Percentiles rank a stretch among this genome's conserved stretches.
phyloP scores from a whole-genome alignment of 257 asterid genomes.

The Ajuga chamaepitys region DNA sequence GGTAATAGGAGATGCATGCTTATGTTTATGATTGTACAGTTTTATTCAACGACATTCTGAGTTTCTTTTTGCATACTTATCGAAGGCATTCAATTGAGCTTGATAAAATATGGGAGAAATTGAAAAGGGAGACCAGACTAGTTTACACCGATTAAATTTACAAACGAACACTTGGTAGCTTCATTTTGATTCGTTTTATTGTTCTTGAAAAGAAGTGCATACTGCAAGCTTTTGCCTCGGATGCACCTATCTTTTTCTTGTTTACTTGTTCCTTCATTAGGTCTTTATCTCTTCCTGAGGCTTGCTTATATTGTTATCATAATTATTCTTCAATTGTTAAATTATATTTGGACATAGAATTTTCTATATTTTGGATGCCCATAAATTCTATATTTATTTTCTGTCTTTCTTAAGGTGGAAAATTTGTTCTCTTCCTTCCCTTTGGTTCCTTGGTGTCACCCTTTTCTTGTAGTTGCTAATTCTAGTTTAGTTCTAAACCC shows the following conservation, averaged over 20 bases:
- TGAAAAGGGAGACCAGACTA: not conserved
- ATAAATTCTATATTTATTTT: constrained; percentile 5
- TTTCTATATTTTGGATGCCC: constrained; percentile 2
- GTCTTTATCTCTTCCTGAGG: too few relatives aligned
- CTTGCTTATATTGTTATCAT: too few relatives aligned
- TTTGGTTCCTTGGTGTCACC: not conserved
- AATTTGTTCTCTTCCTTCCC: not conserved
- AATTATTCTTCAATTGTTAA: too few relatives aligned
- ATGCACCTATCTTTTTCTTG: not conserved
- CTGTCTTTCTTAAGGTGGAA: not conserved
- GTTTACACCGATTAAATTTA: too few relatives aligned
- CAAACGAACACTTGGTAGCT: too few relatives aligned
- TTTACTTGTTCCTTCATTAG: not conserved
- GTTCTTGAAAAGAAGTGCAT: too few relatives aligned
- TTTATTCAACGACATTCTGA: not conserved
- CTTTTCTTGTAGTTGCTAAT: constrained; percentile 11
- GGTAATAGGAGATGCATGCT: too few relatives aligned
- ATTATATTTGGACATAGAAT: too few relatives aligned
- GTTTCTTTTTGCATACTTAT: not conserved
- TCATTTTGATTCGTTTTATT: too few relatives aligned
- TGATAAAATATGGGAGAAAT: not conserved
- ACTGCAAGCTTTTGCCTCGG: not conserved
- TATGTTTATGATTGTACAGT: too few relatives aligned
- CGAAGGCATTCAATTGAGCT: not conserved
- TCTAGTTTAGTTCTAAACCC: constrained; percentile 16